phyloP scores from a whole-genome alignment of 176 grass and related monocot genomes.

The Triticum monococcum region DNA sequence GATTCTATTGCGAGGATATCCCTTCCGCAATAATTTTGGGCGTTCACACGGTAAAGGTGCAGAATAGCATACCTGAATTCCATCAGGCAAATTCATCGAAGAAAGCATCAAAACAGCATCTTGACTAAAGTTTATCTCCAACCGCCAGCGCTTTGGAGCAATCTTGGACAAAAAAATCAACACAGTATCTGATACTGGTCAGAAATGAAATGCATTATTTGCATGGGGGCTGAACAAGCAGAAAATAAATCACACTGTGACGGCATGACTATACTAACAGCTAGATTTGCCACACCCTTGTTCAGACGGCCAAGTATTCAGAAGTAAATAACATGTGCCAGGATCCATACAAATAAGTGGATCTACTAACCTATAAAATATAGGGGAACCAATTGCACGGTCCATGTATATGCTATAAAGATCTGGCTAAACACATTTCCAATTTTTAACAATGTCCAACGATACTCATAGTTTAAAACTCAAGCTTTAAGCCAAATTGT shows the following conservation, averaged over 20 bases:
- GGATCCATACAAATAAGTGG: background rate
- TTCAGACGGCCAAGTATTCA: background rate
- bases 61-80: conserved; percentile 73
- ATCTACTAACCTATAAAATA: background rate
- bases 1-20: background rate
- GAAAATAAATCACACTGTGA: background rate
- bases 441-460: background rate
- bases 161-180: conserved; percentile 47
- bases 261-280: background rate
- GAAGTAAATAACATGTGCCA: background rate
- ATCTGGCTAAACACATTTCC: background rate
- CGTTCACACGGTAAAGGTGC: background rate
- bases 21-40: background rate
- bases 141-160: conserved; percentile 83
- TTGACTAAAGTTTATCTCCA: conserved; percentile 98
- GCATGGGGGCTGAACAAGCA: background rate
- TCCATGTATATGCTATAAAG: background rate
- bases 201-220: background rate
- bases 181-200: background rate
- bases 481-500: background rate
- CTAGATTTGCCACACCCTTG: background rate
- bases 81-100: conserved; percentile 95
- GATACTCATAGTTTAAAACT: background rate
- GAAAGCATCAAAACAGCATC: conserved; percentile 98
- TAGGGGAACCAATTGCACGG: background rate